Base-by-base conservation (phyloP, 148 eudicot genomes). In the Chenopodium quinoa region DNA sequence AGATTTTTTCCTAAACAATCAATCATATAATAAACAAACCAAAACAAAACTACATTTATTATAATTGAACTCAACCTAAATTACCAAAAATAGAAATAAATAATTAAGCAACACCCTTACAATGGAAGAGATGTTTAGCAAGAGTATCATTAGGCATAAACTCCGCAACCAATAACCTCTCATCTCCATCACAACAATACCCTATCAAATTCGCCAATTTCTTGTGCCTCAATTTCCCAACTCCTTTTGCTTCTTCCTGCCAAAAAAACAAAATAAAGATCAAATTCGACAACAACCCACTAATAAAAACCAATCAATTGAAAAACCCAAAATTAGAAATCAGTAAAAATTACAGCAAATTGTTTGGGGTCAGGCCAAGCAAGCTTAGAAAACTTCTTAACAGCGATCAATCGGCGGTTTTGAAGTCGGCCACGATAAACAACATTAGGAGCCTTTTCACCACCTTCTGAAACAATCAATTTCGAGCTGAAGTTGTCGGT, bases 311-410 rank as follows among this genome's bases (percentile, higher is more conserved):
- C 17, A 58, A 58, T 19, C 4, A 4, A 58, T 4, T 14, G 63
- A 58, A 58, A 58, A 32, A 11, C 17, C 27, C 54, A 7, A 48
- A 32, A 63, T 64, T 14, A 74, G 64, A 52, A 22, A 14, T 37
- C 83, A 2, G 16, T 13, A 67, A 66, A 23, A 64, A 73, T 7
- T 87, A 95, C 99, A 78, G 88, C 99, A 77, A 95, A 95, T 83
- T 93, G 99, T 31, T 93, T 93, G 23, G 97, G 89, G 74, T 95
- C 99, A 68, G 99, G 99, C 99, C 99, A 95, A 29, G 99, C 97
- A 84, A 86, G 74, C 75, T 96, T 96, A 4, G 95, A 83, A 20
- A 96, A 96, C 85, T 96, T 96, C 88, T 96, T 96, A 5, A 94
- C 90, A 5, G 97, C 94, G 81, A 94, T 90, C 89, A 84, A 86